Conservation (phyloP, 176 grass and related monocot genomes). For the Phoenix roebelenii region DNA sequence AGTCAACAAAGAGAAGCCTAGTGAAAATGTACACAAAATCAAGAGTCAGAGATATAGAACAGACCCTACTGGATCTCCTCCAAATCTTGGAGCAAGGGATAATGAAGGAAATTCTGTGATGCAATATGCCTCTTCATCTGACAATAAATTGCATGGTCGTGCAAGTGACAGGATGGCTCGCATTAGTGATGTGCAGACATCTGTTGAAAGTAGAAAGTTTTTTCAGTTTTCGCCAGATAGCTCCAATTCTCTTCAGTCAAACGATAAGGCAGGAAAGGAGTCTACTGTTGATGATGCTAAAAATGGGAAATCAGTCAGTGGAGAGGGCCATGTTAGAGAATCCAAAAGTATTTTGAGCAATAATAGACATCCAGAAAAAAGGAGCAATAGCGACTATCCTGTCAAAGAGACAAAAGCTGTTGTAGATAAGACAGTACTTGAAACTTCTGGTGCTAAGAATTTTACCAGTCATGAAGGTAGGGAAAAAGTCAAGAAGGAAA, state of each 20-base stretch:
- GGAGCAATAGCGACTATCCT: slow-evolving; percentile 18
- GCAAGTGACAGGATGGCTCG: slow-evolving; percentile 2
- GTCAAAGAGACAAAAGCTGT: slow-evolving; percentile 21
- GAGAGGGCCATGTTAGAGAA: slow-evolving; percentile 21
- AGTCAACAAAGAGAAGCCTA: not conserved
- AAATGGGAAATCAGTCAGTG: slow-evolving; percentile 15
- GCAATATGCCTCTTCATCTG: slow-evolving; percentile 12
- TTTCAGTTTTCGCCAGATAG: slow-evolving; percentile 13
- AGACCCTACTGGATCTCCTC: not conserved
- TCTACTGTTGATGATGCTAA: slow-evolving; percentile 4
- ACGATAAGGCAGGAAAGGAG: slow-evolving; percentile 16
- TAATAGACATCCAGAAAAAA: slow-evolving; percentile 25
- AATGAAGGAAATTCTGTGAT: slow-evolving; percentile 7
- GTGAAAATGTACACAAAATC: not conserved
- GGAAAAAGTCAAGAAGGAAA: slow-evolving; percentile 27
- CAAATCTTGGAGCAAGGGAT: not conserved
- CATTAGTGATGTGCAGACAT: slow-evolving; percentile 4
- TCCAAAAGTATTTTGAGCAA: slow-evolving; percentile 13
- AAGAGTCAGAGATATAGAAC: not conserved
- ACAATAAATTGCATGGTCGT: slow-evolving; percentile 13
- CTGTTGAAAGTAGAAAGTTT: slow-evolving; percentile 14
- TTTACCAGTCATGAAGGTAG: slow-evolving; percentile 23
- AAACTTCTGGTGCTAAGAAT: slow-evolving; percentile 31
- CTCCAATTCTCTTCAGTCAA: slow-evolving; percentile 14
- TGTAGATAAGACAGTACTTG: slow-evolving; percentile 18